Evolutionary conservation across 495 filamentous ascomycete species (phyloP), one percentile per base, ranked within the genome.

Genomic region (Jackrogersella minutella): DNA sequence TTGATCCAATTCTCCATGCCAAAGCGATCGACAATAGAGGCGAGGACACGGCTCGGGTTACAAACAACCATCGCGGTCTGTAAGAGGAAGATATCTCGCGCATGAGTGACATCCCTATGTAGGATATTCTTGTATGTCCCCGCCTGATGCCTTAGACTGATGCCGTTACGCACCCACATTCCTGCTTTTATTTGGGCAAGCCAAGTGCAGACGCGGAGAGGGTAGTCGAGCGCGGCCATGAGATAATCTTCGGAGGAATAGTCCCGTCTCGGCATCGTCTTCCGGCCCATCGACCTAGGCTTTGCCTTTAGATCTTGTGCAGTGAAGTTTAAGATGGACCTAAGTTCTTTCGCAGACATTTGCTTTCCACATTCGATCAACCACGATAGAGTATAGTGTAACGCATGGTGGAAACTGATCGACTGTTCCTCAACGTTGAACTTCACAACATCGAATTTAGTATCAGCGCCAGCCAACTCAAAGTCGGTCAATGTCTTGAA

Each of bases 311-410:
- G 80, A n/a, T 91, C 88, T 51, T 79, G 73, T 0, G 78, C 71
- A 3, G 81, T 82, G 74, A 91, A 91, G 37, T 69, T 81, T 9
- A 98, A 78, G 8, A 94, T 81, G 4, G 80, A 79, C 34, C 80
- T 83, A 57, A 98, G 79, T 50, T 90, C 77, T 2, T 87, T 81
- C 9, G 81, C 78, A 39, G 84, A 80, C 84, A 97, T 89, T 47
- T 84, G 80, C 70, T 93, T 94, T 31, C 88, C 96, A 60, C 90
- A 89, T 68, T 97, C 95, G 58, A 99, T 86, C 31, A 99, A 80
- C 95, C 95, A 99, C 1, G 96, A 98, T n/a, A 97, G 79, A 0
- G 91, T 96, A 74, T 98, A 98, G 74, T 99, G 95, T 31, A 99
- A 81, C 6, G 92, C 92, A 75, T 99, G 95, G 71, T 99, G 96